Base-by-base conservation (phyloP, 78 protist genomes). In the Dictyostelium firmibasis region DNA sequence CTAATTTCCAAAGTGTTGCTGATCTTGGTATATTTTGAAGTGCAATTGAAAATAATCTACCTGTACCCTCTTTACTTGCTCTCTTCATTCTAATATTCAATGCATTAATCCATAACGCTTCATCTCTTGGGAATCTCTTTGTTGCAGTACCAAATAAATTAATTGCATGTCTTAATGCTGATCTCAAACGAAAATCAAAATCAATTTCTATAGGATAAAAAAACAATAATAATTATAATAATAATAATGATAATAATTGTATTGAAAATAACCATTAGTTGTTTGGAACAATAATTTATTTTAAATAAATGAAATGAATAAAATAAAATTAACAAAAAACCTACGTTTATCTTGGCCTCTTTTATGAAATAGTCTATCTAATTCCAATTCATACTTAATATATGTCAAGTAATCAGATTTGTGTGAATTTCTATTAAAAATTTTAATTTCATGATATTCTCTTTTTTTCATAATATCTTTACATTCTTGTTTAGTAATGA, bases 1-100 rank as follows among this genome's bases (percentile, higher is more conserved):
- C 94, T 67, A 81, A 69, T 67, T 67, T 78, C 94, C 94, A 88
- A 29, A 88, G 69, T 67, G 20, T 81, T 41, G 94, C 76, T 70
- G 94, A 88, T 41, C 79, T 33, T 41, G 94, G 94, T 31, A 81
- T 0, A 44, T 81, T 23, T 81, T 67, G 78, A 10, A 88, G 70
- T 38, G 94, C 94, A 25, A 41, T 29, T 38, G 94, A 44, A 47
- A 88, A 81, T 47, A 69, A 13, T 31, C 72, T 78, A 50, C 74
- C 67, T 20, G 86, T 81, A 69, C 94, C 94, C 6, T 62, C 86
- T 69, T 67, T 78, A 79, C 82, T 78, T 13, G 87, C 86, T 38
- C 86, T 33, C 25, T 27, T 38, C 13, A 88, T 38, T 44, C 94
- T 78, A 67, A 88, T 67, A 78, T 81, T 88, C 20, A 88, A 69